Percentiles rank a stretch among this genome's conserved stretches.
phyloP scores from a whole-genome alignment of 768 basidiomycete genomes.

The Porpolomopsis calyptriformis region DNA sequence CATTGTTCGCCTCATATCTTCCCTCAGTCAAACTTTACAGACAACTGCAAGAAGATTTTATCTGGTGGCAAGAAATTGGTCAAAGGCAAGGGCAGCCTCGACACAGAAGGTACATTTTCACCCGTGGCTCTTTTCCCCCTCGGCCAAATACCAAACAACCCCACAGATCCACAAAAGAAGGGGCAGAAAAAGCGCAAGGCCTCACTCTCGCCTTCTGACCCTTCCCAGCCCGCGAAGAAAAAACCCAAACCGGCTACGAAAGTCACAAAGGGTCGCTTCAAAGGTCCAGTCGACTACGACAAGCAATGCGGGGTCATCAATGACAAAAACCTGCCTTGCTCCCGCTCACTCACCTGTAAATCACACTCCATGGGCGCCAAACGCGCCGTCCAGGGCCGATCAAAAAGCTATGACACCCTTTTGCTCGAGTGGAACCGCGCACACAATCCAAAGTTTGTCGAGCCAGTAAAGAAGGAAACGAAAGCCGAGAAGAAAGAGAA shows the following conservation, averaged over 20 bases:
- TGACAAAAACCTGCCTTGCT: constrained; percentile 86
- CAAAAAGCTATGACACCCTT: constrained; percentile 74
- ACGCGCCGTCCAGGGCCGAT: constrained; percentile 80
- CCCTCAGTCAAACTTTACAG: constrained; percentile 23
- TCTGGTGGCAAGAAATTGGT: constrained; percentile 40
- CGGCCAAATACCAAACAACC: background rate
- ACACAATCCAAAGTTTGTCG: constrained; percentile 80
- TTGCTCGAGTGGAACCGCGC: constrained; percentile 86
- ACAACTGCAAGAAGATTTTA: constrained; percentile 51
- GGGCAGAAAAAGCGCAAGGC: constrained; percentile 70
- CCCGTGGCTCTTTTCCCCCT: background rate
- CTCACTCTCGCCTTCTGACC: constrained; percentile 60
- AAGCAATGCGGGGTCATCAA: constrained; percentile 96
- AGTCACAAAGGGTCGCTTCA: constrained; percentile 66
- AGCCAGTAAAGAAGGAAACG: constrained; percentile 76
- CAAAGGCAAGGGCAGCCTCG: constrained; percentile 40
- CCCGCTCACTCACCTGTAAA: constrained; percentile 94
- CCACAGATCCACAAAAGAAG: constrained; percentile 32
- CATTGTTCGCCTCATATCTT: constrained; percentile 4
- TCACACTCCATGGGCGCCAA: constrained; percentile 97
- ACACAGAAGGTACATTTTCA: constrained; percentile 32
- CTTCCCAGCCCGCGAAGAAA: constrained; percentile 61
- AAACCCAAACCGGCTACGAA: constrained; percentile 61
- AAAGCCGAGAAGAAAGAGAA: constrained; percentile 85
- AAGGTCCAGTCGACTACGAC: constrained; percentile 84